Conservation (phyloP, 495 filamentous ascomycete species). For the Aspergillus carlsbadensis region DNA sequence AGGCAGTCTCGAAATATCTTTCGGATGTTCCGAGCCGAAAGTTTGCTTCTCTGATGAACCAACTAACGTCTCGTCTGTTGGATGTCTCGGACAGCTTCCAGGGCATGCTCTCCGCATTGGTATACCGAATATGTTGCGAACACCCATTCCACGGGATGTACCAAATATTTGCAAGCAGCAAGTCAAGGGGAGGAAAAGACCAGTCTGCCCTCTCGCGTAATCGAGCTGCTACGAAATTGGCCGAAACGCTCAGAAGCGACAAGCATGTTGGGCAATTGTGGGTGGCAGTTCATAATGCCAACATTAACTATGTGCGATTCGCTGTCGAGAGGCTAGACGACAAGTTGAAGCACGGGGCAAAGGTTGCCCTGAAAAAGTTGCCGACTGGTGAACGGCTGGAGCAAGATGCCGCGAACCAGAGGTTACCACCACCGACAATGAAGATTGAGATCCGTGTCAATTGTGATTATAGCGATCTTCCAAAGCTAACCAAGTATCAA, state of each 20-base stretch:
- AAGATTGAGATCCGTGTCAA: conserved; percentile 71
- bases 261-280: conserved; percentile 51
- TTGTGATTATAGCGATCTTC: conserved; percentile 73
- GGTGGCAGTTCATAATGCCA: conserved; percentile 67
- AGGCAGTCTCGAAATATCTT: conserved; percentile 69
- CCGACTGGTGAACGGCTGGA: conserved; percentile 55
- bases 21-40: conserved; percentile 79
- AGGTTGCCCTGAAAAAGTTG: conserved; percentile 59
- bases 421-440: conserved; percentile 87
- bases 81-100: conserved; percentile 72
- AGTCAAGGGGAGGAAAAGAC: conserved; percentile 65
- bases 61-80: conserved; percentile 86
- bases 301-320: conserved; percentile 69
- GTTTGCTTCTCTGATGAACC: conserved; percentile 92
- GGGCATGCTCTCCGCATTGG: conserved; percentile 62
- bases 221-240: conserved; percentile 66
- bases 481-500: conserved; percentile 65
- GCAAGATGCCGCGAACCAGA: conserved; percentile 52
- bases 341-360: conserved; percentile 66
- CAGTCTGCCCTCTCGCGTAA: conserved; percentile 68
- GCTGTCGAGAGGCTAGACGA: conserved; percentile 62
- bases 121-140: conserved; percentile 79
- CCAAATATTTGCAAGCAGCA: conserved; percentile 82
- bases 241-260: conserved; percentile 54
- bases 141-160: conserved; percentile 97